phyloP scores from a whole-genome alignment of 495 filamentous ascomycete genomes.

The Aspergillus coremiiformis region DNA sequence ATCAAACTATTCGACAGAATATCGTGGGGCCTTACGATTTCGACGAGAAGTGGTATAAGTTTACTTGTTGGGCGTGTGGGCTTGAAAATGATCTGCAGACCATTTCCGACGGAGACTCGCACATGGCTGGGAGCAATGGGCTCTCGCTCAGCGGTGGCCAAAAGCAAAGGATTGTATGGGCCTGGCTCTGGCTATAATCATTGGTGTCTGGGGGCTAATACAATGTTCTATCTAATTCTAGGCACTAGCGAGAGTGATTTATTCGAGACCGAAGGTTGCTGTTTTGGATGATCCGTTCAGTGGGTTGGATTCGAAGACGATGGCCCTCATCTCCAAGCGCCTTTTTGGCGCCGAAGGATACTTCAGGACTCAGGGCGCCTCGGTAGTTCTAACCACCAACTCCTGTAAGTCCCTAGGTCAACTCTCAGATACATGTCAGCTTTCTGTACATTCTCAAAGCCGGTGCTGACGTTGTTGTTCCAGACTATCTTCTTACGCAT shows the following conservation, averaged over 20 bases:
- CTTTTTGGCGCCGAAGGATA: conserved; percentile 6
- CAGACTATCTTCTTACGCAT: conserved; percentile 11
- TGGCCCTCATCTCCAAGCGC: neutral
- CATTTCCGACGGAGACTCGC: conserved; percentile 54
- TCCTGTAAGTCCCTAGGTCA: neutral
- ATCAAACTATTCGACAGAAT: conserved; percentile 32
- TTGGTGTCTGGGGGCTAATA: too few species aligned
- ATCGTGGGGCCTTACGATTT: conserved; percentile 16
- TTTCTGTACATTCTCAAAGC: too few species aligned
- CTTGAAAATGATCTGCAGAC: conserved; percentile 21
- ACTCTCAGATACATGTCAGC: too few species aligned
- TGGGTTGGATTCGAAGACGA: conserved; percentile 17
- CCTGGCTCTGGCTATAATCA: neutral
- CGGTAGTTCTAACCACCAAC: conserved; percentile 3
- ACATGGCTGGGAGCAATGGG: conserved; percentile 72
- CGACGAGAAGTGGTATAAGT: conserved; percentile 27
- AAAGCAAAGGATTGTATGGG: conserved; percentile 2
- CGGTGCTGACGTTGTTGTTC: neutral
- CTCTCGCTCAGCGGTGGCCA: conserved; percentile 56
- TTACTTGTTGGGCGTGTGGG: conserved; percentile 22
- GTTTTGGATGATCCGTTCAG: conserved; percentile 36
- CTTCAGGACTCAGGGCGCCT: neutral
- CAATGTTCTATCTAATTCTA: too few species aligned
- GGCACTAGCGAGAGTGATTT: conserved; percentile 21
- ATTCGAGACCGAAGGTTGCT: conserved; percentile 15